phyloP scores from a whole-genome alignment of 768 basidiomycete species.

The Sistotremastrum suecicum region DNA sequence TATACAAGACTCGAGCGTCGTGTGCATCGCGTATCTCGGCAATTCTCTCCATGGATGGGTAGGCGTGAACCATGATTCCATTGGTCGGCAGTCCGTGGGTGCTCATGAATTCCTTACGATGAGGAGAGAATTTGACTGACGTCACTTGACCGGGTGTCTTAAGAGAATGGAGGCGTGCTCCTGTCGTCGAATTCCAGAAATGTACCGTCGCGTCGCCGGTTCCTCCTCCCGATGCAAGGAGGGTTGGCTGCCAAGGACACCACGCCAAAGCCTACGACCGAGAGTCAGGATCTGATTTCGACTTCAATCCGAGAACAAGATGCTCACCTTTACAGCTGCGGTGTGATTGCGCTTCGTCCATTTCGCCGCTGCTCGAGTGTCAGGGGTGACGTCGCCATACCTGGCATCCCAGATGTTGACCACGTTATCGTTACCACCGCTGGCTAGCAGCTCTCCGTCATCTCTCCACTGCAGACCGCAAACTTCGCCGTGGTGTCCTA shows the following conservation, averaged over 20 bases:
- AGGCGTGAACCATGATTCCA: constrained; percentile 66
- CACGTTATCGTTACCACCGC: constrained; percentile 95
- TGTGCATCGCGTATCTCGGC: constrained; percentile 87
- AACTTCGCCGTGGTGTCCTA: constrained; percentile 86
- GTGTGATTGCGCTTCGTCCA: constrained; percentile 90
- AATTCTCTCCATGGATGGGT: constrained; percentile 73
- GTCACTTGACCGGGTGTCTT: constrained; percentile 87
- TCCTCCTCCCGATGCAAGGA: constrained; percentile 89
- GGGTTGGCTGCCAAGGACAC: constrained; percentile 91
- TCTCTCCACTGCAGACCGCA: constrained; percentile 83
- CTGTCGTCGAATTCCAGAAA: constrained; percentile 85
- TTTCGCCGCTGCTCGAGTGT: constrained; percentile 48
- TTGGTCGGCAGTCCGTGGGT: constrained; percentile 94
- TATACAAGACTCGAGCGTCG: constrained; percentile 80
- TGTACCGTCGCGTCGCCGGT: constrained; percentile 87
- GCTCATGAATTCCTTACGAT: constrained; percentile 78
- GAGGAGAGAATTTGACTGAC: constrained; percentile 74
- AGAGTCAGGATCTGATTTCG: background rate
- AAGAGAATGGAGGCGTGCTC: constrained; percentile 77
- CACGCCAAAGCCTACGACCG: constrained; percentile 74
- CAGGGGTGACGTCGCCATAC: constrained; percentile 40
- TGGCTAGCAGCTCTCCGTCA: constrained; percentile 83
- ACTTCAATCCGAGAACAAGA: constrained; percentile 1
- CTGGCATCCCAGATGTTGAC: constrained; percentile 96
- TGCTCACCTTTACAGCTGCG: constrained; percentile 60